Percentiles rank a stretch among this genome's conserved stretches.
Conservation (phyloP, 768 basidiomycete genomes). For the Suillus plorans region DNA sequence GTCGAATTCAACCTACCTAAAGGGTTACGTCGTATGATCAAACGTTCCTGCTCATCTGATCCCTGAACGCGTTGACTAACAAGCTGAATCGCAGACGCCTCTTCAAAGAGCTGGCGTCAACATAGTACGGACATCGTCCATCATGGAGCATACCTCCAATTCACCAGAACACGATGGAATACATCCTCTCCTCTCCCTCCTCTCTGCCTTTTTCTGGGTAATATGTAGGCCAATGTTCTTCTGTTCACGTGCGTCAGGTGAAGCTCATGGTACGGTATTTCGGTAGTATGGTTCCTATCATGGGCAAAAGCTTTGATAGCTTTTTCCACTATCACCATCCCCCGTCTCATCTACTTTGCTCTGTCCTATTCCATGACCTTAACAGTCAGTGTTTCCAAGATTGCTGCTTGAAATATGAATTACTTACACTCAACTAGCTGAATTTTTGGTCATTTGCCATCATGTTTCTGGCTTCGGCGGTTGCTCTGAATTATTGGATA, state of each 20-base stretch:
- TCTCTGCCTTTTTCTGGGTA: slow-evolving; percentile 85
- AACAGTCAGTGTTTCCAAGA: slow-evolving; percentile 51
- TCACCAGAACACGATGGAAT: slow-evolving; percentile 35
- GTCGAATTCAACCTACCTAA: slow-evolving; percentile 7
- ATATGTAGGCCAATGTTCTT: slow-evolving; percentile 53
- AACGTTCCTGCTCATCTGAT: neutral
- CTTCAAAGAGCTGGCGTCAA: too few relatives aligned
- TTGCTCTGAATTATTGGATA: slow-evolving; percentile 81
- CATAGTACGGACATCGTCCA: slow-evolving; percentile 2
- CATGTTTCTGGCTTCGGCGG: slow-evolving; percentile 64
- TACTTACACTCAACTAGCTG: slow-evolving; percentile 46
- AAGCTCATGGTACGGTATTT: slow-evolving; percentile 6
- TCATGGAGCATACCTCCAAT: slow-evolving; percentile 25
- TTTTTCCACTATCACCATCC: slow-evolving; percentile 82
- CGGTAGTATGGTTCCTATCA: slow-evolving; percentile 76
- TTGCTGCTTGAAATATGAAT: slow-evolving; percentile 3
- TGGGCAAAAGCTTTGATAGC: slow-evolving; percentile 74
- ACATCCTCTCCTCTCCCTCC: slow-evolving; percentile 74
- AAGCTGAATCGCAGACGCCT: neutral
- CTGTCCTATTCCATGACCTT: slow-evolving; percentile 89
- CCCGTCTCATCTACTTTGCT: slow-evolving; percentile 72
- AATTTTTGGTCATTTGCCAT: slow-evolving; percentile 90
- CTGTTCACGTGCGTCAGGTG: slow-evolving; percentile 8
- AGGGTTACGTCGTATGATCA: neutral
- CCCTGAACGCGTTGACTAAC: neutral